Evolutionary conservation across 192 early-diverging fungal species (phyloP), one percentile per base, ranked within the genome.

Genomic region (Endogone sp.): DNA sequence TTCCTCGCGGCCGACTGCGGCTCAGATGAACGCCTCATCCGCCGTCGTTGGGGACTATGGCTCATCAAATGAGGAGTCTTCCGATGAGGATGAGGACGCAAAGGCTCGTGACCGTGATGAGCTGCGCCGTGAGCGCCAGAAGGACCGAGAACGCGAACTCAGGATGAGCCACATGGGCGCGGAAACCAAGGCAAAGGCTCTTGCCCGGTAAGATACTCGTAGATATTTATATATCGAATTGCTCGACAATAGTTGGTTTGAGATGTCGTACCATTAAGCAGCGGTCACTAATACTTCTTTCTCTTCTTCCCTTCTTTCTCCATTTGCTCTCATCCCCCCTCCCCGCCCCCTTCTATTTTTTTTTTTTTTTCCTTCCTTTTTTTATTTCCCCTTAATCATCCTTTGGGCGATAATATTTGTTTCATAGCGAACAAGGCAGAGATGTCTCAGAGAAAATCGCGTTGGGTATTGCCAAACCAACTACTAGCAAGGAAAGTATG

Each of bases 401-500:
- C 24, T 61, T 26, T 66, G n/a, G n/a, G n/a, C n/a, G n/a, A 30
- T 16, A 59, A 8, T 8, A 54, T 32, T 66, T 67, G 27, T 65
- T 11, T 59, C 30, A 56, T 75, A 93, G 90, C 30, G 74, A 84
- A 28, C 86, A 92, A 72, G 88, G 89, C 2, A 89, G 98, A 74
- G 98, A 99, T 83, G 95, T 99, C 64, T 98, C 96, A 0, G 98
- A 99, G 82, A 98, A 97, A 77, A 93, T 99, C 63, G 98, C 98
- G 0, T 84, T 99, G 60, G 98, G 98, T 24, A 79, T 98, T 64
- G 97, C 95, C 25, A 93, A 96, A 67, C 98, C 96, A 6, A 90
- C 98, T 3, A 72, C 85, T 29, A 87, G 90, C 44, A 91, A 90
- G 75, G 98, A 99, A 60, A 89, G 92, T 58, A 84, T 98, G 89